Conservation (phyloP, 2,329 filamentous ascomycete genomes). For the Microsporum audouinii region DNA sequence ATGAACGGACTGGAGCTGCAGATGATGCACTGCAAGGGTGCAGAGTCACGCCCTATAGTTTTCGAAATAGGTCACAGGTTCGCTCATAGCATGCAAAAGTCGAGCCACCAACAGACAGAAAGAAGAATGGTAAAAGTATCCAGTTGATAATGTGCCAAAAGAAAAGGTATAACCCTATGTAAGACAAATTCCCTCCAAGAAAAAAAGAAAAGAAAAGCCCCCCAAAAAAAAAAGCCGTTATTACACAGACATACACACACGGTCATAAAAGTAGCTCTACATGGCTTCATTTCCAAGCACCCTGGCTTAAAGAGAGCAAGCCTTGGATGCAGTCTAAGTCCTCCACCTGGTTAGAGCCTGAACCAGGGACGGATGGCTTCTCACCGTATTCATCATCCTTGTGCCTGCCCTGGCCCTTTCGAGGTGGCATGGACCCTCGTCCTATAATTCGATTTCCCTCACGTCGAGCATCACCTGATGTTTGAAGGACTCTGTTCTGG, state of each 20-base stretch:
- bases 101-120: background rate
- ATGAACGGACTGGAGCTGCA: background rate
- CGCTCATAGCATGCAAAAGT: background rate
- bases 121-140: background rate
- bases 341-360: conserved; percentile 50
- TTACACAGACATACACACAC: background rate
- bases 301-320: conserved; percentile 78
- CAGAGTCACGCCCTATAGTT: background rate
- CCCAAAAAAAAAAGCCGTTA: background rate
- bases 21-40: background rate
- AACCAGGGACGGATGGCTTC: background rate
- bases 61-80: background rate
- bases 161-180: background rate
- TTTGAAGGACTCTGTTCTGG: conserved; percentile 4
- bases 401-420: background rate
- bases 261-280: background rate
- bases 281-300: conserved; percentile 60
- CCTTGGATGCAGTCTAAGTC: conserved; percentile 85
- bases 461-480: conserved; percentile 7
- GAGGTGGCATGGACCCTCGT: background rate
- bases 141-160: background rate
- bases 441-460: conserved; percentile 5
- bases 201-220: background rate
- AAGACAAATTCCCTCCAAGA: background rate
- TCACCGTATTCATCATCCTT: background rate